Percentiles rank a stretch among this genome's conserved stretches.
These are phyloP conservation scores for Talaromyces funiculosus DNA, from an alignment of 2,329 filamentous ascomycete species.

Conservation along the genomic window DNA sequence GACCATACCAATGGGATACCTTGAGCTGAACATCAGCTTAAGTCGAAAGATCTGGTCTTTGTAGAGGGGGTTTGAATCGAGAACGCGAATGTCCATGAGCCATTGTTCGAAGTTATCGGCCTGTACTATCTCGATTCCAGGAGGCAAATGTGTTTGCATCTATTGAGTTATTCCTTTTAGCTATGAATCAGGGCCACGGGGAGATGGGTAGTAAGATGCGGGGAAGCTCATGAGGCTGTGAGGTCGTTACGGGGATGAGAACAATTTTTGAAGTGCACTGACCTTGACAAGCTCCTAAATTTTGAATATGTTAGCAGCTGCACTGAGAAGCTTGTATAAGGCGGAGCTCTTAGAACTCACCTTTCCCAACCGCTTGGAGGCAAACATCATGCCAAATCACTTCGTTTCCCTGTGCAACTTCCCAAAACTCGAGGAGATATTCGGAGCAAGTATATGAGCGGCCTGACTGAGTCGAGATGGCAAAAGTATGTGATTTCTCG, in stretches of 20 bases:
- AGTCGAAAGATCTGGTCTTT: conserved; percentile 71
- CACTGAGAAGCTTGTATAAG: not conserved
- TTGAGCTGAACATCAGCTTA: conserved; percentile 75
- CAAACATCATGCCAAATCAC: conserved; percentile 40
- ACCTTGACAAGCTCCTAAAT: not conserved
- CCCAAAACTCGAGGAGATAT: not conserved
- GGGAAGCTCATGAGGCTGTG: not conserved
- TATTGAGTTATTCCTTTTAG: conserved; percentile 21
- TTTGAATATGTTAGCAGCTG: not conserved
- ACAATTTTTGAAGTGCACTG: not conserved
- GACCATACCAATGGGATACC: conserved; percentile 79
- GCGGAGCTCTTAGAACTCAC: conserved; percentile 27
- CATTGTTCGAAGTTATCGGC: conserved; percentile 83
- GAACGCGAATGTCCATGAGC: conserved; percentile 84
- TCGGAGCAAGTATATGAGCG: not conserved
- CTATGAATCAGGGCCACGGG: not conserved
- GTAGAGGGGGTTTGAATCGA: conserved; percentile 89
- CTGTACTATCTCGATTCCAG: conserved; percentile 70
- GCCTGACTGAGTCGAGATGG: not conserved
- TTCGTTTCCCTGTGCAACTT: not conserved
- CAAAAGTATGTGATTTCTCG: not conserved
- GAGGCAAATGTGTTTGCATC: conserved; percentile 55
- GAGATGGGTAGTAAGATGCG: not conserved
- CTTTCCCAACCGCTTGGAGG: conserved; percentile 44
- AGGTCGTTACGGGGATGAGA: not conserved